phyloP scores from a whole-genome alignment of 495 filamentous ascomycete genomes.

The Penicillium canariense region DNA sequence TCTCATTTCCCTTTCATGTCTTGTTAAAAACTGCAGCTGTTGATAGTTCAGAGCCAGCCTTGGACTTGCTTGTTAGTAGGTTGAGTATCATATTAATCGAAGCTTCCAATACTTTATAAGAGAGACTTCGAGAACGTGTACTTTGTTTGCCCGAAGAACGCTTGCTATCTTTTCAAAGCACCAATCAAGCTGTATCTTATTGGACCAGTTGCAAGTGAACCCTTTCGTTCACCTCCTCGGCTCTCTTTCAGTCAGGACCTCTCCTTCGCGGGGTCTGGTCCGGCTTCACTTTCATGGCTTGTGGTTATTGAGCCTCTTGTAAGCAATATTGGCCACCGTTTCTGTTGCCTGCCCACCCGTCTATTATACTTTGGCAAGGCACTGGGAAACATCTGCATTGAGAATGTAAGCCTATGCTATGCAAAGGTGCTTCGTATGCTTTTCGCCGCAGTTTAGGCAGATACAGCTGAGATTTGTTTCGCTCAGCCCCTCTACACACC shows the following conservation, averaged over 20 bases:
- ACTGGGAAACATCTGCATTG: not conserved
- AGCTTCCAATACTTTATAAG: no score
- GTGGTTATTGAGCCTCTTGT: not conserved
- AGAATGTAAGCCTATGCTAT: not conserved
- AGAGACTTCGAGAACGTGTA: no score
- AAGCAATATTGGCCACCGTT: not conserved
- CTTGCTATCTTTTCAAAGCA: no score
- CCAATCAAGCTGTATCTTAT: no score
- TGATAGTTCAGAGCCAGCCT: conserved; percentile 1
- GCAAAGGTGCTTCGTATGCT: not conserved
- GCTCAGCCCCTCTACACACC: not conserved
- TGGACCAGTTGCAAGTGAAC: no score
- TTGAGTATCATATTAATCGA: not conserved
- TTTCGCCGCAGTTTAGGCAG: not conserved
- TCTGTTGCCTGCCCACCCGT: not conserved
- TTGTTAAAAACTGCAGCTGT: not conserved
- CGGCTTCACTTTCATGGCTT: not conserved
- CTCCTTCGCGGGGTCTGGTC: no score
- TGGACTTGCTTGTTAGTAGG: not conserved
- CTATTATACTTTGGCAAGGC: not conserved
- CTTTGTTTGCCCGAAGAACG: no score
- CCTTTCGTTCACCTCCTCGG: no score
- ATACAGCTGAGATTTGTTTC: not conserved
- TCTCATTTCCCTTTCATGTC: not conserved
- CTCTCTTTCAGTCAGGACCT: no score